A percentile compares a stretch with the other conserved stretches of the same genome.
phyloP scores from a whole-genome alignment of 768 basidiomycete genomes.

The Mycena epipterygia region DNA sequence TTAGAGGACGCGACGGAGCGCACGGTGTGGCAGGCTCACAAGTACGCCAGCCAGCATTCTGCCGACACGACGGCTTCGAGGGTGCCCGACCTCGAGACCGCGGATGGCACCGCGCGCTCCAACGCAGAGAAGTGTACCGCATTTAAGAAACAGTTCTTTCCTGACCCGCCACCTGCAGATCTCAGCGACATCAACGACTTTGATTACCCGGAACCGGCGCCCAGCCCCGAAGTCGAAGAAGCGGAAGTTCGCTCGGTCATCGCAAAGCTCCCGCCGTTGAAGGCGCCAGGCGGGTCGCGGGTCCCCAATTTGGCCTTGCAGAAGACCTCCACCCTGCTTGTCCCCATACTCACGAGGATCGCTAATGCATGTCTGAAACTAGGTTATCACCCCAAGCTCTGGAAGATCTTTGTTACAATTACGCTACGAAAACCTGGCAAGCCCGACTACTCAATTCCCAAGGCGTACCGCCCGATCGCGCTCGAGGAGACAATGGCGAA shows the following conservation, averaged over 20 bases:
- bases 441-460: background rate
- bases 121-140: slow-evolving; percentile 41
- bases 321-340: slow-evolving; percentile 36
- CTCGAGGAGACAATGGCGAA: slow-evolving; percentile 41
- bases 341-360: background rate
- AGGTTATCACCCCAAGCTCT: slow-evolving; percentile 38
- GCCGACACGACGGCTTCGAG: slow-evolving; percentile 33
- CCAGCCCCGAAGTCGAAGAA: background rate
- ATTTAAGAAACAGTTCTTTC: slow-evolving; percentile 43
- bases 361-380: slow-evolving; percentile 33
- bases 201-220: background rate
- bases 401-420: slow-evolving; percentile 44
- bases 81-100: slow-evolving; percentile 32
- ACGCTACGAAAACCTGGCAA: slow-evolving; percentile 32
- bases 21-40: background rate
- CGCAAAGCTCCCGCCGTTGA: slow-evolving; percentile 25
- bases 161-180: slow-evolving; percentile 22
- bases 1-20: slow-evolving; percentile 5
- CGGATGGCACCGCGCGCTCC: background rate
- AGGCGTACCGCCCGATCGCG: slow-evolving; percentile 11
- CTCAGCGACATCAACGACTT: slow-evolving; percentile 10
- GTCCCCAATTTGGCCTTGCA: slow-evolving; percentile 46
- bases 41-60: slow-evolving; percentile 7
- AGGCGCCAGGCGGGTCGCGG: slow-evolving; percentile 40
- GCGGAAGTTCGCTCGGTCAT: background rate